phyloP scores from a whole-genome alignment of 2,329 filamentous ascomycete species.

The Beauveria sp. region DNA sequence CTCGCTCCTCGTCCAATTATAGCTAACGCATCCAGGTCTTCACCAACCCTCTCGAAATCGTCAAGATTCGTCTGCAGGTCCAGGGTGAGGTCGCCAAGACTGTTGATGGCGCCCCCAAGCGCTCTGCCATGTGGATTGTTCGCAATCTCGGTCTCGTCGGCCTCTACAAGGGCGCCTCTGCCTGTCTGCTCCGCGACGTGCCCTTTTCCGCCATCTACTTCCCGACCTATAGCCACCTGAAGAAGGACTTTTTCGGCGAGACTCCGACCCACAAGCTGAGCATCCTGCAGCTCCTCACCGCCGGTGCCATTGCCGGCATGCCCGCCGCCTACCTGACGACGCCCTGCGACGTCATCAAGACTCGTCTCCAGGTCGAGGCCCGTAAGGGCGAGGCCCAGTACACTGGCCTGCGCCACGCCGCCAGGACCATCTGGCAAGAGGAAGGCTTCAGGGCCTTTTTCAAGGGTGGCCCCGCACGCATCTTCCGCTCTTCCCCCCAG shows the following conservation, averaged over 20 bases:
- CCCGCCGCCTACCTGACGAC: conserved; percentile 91
- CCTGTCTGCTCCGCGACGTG: conserved; percentile 90
- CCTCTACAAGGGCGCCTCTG: conserved; percentile 92
- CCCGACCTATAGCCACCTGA: conserved; percentile 90
- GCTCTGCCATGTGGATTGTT: conserved; percentile 96
- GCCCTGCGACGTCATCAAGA: conserved; percentile 98
- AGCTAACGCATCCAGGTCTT: conserved; percentile 56
- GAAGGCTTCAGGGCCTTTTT: conserved; percentile 97
- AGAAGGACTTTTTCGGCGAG: conserved; percentile 91
- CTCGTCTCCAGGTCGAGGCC: conserved; percentile 91
- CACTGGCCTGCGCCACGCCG: conserved; percentile 79
- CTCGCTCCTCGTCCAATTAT: neutral
- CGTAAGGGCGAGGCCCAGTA: conserved; percentile 90
- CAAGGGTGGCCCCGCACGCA: conserved; percentile 94
- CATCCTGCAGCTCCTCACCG: conserved; percentile 81
- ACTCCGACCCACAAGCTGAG: conserved; percentile 79
- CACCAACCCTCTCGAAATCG: conserved; percentile 96
- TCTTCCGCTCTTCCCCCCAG: conserved; percentile 89
- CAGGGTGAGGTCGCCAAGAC: conserved; percentile 93
- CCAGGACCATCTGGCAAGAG: conserved; percentile 74
- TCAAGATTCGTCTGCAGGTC: conserved; percentile 97
- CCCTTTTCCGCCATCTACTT: conserved; percentile 99
- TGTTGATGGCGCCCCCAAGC: conserved; percentile 71
- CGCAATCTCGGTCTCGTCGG: conserved; percentile 89
- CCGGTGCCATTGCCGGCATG: conserved; percentile 91